phyloP scores from a whole-genome alignment of 352 stramenopile species.

The Thalassiosira delicatula region DNA sequence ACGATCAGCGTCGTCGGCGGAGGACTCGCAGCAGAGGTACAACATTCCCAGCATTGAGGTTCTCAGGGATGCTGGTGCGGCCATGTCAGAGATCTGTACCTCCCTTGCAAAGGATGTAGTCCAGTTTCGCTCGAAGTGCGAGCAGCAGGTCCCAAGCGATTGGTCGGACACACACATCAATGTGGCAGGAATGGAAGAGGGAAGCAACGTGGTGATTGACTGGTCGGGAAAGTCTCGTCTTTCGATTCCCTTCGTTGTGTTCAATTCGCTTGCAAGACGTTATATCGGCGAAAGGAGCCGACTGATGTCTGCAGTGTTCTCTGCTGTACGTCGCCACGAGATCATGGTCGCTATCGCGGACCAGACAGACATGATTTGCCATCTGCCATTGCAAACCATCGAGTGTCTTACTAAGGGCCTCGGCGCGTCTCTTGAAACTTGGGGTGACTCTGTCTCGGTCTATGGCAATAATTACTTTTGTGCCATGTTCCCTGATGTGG shows the following conservation, averaged over 20 bases:
- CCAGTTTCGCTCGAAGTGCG: conserved; percentile 62
- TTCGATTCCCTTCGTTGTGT: conserved; percentile 56
- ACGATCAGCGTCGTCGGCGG: conserved; percentile 13
- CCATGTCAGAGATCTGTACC: conserved; percentile 73
- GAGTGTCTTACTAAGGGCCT: conserved; percentile 55
- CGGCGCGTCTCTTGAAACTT: conserved; percentile 67
- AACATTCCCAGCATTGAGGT: conserved; percentile 75
- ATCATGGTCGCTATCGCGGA: conserved; percentile 69
- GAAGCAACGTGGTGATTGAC: conserved; percentile 65
- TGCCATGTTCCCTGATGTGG: conserved; percentile 78
- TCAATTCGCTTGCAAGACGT: conserved; percentile 65
- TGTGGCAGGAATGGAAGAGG: conserved; percentile 65
- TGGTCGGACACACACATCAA: conserved; percentile 77
- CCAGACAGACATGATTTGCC: conserved; percentile 72
- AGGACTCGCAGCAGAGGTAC: conserved; percentile 44
- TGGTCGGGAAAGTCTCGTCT: conserved; percentile 73
- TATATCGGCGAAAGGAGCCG: conserved; percentile 63
- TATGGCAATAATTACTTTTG: conserved; percentile 75
- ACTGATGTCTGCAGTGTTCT: conserved; percentile 77
- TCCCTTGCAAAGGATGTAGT: conserved; percentile 72
- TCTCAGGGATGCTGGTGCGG: conserved; percentile 75
- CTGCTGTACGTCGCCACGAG: conserved; percentile 74
- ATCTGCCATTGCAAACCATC: conserved; percentile 60
- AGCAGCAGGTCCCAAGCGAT: conserved; percentile 62
- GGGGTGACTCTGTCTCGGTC: conserved; percentile 71